Conservation (phyloP, 2,329 filamentous ascomycete genomes). For the Calonectria montana region DNA sequence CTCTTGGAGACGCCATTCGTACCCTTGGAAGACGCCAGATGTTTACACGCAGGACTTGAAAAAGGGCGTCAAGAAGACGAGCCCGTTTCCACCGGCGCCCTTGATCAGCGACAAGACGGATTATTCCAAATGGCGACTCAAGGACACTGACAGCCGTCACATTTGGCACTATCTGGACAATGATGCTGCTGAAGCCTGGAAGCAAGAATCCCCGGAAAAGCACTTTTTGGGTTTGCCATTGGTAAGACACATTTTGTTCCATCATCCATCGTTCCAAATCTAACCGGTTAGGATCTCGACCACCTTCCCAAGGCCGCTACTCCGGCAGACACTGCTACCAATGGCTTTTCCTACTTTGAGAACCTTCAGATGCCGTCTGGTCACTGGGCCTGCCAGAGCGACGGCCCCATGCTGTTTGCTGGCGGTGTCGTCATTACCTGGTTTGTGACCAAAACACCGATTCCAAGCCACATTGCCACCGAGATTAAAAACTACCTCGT, state of each 20-base stretch:
- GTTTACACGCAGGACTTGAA: background rate
- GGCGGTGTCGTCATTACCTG: conserved; percentile 86
- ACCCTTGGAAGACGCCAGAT: background rate
- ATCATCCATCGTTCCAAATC: background rate
- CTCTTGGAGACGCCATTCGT: background rate
- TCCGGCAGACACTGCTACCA: conserved; percentile 80
- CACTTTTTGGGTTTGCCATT: conserved; percentile 83
- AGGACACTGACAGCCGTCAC: conserved; percentile 83
- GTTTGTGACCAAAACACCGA: conserved; percentile 88
- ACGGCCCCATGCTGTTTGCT: conserved; percentile 92
- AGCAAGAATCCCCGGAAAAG: conserved; percentile 87
- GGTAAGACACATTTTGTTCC: conserved; percentile 63
- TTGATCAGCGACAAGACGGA: background rate
- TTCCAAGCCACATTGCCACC: conserved; percentile 81
- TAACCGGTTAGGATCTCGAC: conserved; percentile 72
- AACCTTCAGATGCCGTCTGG: conserved; percentile 88
- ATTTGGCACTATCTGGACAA: conserved; percentile 93
- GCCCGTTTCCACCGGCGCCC: background rate
- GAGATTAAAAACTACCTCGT: conserved; percentile 94
- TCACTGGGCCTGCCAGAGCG: conserved; percentile 97
- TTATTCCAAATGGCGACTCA: conserved; percentile 76
- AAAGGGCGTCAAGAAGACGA: background rate
- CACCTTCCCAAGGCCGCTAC: conserved; percentile 75
- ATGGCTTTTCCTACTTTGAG: conserved; percentile 88
- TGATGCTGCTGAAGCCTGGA: conserved; percentile 78